Evolutionary conservation across 2,329 filamentous ascomycete genomes (phyloP), one percentile per base, ranked within the genome.

Genomic region (Phaeophleospora eucalypticola): DNA sequence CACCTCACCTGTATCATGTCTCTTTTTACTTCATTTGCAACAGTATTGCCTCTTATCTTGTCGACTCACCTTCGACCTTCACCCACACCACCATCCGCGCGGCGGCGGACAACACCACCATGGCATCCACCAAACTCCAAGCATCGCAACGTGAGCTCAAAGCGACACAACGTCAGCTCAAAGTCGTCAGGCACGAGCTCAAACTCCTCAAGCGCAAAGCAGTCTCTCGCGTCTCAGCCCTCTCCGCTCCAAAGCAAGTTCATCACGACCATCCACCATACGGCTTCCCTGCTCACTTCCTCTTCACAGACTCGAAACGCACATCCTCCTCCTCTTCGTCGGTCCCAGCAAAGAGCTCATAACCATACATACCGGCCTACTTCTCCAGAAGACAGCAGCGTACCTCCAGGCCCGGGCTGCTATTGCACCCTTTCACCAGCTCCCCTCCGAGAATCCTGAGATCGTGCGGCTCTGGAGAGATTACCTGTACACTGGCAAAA

Each of bases 401-500:
- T 19, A 41, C 55, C 43, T 32, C 36, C 24, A 39, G 35, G 2
- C 17, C 27, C 8, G 47, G 35, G 17, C 38, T 43, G n/a, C 19
- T 35, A n/a, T 29, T 29, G 20, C 14, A 19, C 15, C 42, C 35
- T 32, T 51, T 27, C 50, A 46, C 20, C 36, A 48, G 3, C 36
- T 59, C 2, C 45, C 50, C 2, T 41, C 48, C 6, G 38, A 51
- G 16, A 38, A 48, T 17, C 16, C 44, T 1, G 49, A 52, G 8
- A 52, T 51, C 2, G 53, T 62, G 36, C 33, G 41, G 6, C 21
- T 61, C 7, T 63, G 60, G 39, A 39, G 53, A 4, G 33, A 51
- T 6, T 62, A 51, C 43, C 48, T 64, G 2, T 62, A 64, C 45
- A 53, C 49, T 4, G 48, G 47, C 29, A 48, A 48, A 14, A 24